A percentile compares a stretch with the other conserved stretches of the same genome.
phyloP scores from a whole-genome alignment of 306 rosid species.

The Arachis hypogaea region DNA sequence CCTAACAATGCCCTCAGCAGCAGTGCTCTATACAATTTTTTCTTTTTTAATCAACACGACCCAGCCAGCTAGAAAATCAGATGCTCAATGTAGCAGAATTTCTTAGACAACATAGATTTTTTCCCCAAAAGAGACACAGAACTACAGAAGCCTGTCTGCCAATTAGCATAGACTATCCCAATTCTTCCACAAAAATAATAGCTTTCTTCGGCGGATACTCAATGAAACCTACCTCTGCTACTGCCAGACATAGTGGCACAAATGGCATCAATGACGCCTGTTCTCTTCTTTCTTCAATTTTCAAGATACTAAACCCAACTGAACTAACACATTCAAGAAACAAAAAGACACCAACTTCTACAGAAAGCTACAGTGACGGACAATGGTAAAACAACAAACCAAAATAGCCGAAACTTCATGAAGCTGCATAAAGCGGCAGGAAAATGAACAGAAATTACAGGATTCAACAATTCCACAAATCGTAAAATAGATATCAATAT shows the following conservation, averaged over 20 bases:
- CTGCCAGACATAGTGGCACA: not conserved
- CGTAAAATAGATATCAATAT: not conserved
- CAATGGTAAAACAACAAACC: not conserved
- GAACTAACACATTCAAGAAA: not conserved
- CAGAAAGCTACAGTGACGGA: constrained; percentile 5
- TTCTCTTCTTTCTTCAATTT: constrained; percentile 6
- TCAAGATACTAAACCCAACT: constrained; percentile 6
- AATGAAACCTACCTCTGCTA: too few relatives aligned
- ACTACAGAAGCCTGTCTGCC: not conserved
- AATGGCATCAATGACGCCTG: not conserved
- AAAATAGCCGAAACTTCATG: not conserved
- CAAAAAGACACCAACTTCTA: not conserved
- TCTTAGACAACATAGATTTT: constrained; percentile 3
- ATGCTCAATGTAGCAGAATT: not conserved
- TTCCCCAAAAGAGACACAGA: not conserved
- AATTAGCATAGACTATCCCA: constrained; percentile 1
- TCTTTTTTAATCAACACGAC: not conserved
- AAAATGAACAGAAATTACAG: not conserved
- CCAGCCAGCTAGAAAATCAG: constrained; percentile 2
- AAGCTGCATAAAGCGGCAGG: not conserved
- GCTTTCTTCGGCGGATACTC: constrained; percentile 7
- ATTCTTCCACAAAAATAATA: not conserved
- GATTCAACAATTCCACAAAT: constrained; percentile 12
- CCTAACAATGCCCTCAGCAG: not conserved
- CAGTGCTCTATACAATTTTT: not conserved